Evolutionary conservation across 495 filamentous ascomycete genomes (phyloP), one percentile per base, ranked within the genome.

Genomic region (Aspergillus sparsus): DNA sequence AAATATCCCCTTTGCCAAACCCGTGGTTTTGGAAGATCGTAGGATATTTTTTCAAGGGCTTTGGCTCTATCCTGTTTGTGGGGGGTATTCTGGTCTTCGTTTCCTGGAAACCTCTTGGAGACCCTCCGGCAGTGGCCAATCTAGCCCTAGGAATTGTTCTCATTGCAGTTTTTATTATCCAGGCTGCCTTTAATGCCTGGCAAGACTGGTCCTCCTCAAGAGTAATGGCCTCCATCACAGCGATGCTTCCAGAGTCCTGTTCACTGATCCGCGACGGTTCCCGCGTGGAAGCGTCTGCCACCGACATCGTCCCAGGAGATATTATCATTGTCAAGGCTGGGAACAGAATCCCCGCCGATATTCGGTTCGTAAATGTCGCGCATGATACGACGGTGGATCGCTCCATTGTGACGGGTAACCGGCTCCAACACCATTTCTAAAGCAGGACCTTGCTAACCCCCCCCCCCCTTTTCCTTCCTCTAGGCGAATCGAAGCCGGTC

Each of bases 181-280:
- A 91, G 66, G 88, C 88, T n/a, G 74, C 74, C 2, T 91, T 90
- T 71, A 85, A 85, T 64, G 81, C 79, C 47, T 87, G 80, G 73
- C 84, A 87, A 56, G 85, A 87, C 62, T 87, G 79, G 77, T 85
- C 81, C 0, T 82, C 83, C 0, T 80, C 81, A 0, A 70, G 81
- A n/a, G 84, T 86, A 9, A 87, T 88, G 83, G 81, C 79, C 6
- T 83, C 82, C 2, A 87, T 86, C 52, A 83, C 78, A 31, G 81
- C 73, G 47, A 86, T 90, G 84, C 75, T 90, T n/a, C 87, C 87
- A 0, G 86, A 87, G 57, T 71, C 81, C 34, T 86, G 82, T 57
- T 62, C 83, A 16, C 69, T 86, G 8, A 62, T 86, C 2, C 78
- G 87, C 9, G 82, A 86, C 58, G 80, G 83, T 1, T 53, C 21